Evolutionary conservation across 1,284 basidiomycete genomes (phyloP), one percentile per base, ranked within the genome.

Genomic region (Tranzscheliella williamsii): DNA sequence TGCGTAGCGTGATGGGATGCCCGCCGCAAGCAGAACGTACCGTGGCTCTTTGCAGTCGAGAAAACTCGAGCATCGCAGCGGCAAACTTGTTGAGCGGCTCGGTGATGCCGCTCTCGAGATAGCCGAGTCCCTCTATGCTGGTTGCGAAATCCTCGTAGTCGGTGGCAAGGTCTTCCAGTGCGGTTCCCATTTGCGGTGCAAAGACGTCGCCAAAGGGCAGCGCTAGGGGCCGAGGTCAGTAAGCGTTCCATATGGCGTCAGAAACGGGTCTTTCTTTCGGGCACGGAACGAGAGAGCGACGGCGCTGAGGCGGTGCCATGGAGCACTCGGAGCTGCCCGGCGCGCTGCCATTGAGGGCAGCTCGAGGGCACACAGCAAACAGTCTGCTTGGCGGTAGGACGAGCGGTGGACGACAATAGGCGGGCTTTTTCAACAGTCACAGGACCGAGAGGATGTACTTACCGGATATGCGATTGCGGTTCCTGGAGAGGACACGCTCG

Each of bases 71-170:
- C 56, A 97, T 83, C 4, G 92, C 93, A 70, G 91, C 90, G 20
- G 93, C 96, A 70, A 96, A 95, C 70, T 94, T 87, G 75, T 95
- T 94, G 55, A 99, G 80, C 1, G 91, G 91, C 67, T 96, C 91
- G 23, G 94, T 97, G 66, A 99, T 97, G 27, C 94, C 94, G 55
- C 90, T 92, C 79, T 99, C 94, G 60, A 99, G 84, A 80, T 95
- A 95, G 48, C 92, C 95, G 49, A 99, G 84, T 39, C 93, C 92
- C 79, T 98, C 93, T 51, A 96, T 89, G 37, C 90, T 88, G 50
- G 91, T 88, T 21, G 94, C 92, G 67, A 97, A 82, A 78, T 97
- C 94, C 76, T 95, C 91, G 79, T 97, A 99, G 82, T 99, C 95
- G 50, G 86, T 86, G 44, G 91, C 88, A 40, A 99, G 85, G 52